Evolutionary conservation across 352 stramenopile genomes (phyloP).

Genomic region (Elongisporangium prolatum): DNA sequence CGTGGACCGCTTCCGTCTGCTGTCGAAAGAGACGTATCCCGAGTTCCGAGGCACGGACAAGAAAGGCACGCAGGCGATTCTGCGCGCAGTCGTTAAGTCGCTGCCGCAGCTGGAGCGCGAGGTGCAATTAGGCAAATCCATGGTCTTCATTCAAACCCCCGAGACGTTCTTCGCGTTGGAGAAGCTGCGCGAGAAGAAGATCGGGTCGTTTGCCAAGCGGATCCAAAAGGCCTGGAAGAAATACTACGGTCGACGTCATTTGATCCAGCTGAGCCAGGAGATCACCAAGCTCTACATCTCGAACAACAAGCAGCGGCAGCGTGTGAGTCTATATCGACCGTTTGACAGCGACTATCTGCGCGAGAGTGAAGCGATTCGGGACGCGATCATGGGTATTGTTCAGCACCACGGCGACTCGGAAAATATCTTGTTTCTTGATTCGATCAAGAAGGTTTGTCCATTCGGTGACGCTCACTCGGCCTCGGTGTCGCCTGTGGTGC

Average conservation of each 20-base stretch:
- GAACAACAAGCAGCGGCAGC: constrained; percentile 77
- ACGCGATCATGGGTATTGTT: constrained; percentile 64
- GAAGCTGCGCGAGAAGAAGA: constrained; percentile 79
- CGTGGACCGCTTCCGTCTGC: constrained; percentile 75
- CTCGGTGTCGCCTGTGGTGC: constrained; percentile 24
- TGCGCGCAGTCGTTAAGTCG: constrained; percentile 66
- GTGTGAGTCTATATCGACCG: constrained; percentile 83
- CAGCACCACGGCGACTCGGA: constrained; percentile 72
- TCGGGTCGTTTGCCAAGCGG: constrained; percentile 65
- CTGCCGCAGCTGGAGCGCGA: constrained; percentile 73
- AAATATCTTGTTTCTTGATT: constrained; percentile 82
- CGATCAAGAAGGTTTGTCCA: constrained; percentile 55
- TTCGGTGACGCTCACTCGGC: constrained; percentile 9
- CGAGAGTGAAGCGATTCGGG: constrained; percentile 42
- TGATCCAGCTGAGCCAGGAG: constrained; percentile 78
- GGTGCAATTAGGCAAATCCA: constrained; percentile 86
- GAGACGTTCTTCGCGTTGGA: constrained; percentile 89
- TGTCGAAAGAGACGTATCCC: constrained; percentile 82
- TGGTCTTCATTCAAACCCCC: constrained; percentile 90
- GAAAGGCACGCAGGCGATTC: constrained; percentile 78
- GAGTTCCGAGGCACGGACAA: constrained; percentile 79
- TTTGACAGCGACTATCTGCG: constrained; percentile 84
- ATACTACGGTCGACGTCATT: constrained; percentile 73
- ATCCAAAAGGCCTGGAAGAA: constrained; percentile 85
- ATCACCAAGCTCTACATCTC: constrained; percentile 84